Evolutionary conservation across 805 yeast species (phyloP).

Genomic region (Ogataea neopini): DNA sequence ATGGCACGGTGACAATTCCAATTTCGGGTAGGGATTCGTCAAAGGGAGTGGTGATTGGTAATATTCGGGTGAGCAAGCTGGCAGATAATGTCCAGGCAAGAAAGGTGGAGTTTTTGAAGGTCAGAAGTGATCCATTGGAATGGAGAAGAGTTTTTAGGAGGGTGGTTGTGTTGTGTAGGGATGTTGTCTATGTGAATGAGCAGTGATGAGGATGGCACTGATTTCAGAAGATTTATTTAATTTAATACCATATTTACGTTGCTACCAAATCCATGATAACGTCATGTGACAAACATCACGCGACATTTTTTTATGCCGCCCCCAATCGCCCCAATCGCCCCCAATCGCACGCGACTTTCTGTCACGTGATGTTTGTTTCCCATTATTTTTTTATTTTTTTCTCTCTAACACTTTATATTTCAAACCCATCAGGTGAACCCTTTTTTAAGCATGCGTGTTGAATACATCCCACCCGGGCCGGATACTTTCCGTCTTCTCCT

Average conservation of each 20-base stretch:
- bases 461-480: conserved; percentile 47
- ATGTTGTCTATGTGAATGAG: conserved; percentile 47
- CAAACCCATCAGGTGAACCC: too few species aligned
- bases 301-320: neutral
- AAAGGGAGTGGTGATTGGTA: conserved; percentile 47
- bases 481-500: conserved; percentile 76
- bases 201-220: too few species aligned
- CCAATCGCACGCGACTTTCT: too few species aligned
- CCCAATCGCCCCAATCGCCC: too few species aligned
- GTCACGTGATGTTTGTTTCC: too few species aligned
- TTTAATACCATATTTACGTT: too few species aligned
- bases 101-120: conserved; percentile 54
- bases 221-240: too few species aligned
- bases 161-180: conserved; percentile 57
- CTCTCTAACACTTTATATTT: too few species aligned
- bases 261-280: neutral
- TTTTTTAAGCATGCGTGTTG: conserved; percentile 44
- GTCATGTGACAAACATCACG: neutral
- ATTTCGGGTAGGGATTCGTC: conserved; percentile 46
- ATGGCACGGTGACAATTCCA: conserved; percentile 39
- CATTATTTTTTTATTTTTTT: too few species aligned
- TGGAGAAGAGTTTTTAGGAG: conserved; percentile 69
- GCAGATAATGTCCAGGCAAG: conserved; percentile 41
- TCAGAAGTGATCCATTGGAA: conserved; percentile 68
- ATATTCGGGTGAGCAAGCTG: conserved; percentile 43